Evolutionary conservation across 805 yeast genomes (phyloP).

Genomic region (Wickerhamiella australiensis): DNA sequence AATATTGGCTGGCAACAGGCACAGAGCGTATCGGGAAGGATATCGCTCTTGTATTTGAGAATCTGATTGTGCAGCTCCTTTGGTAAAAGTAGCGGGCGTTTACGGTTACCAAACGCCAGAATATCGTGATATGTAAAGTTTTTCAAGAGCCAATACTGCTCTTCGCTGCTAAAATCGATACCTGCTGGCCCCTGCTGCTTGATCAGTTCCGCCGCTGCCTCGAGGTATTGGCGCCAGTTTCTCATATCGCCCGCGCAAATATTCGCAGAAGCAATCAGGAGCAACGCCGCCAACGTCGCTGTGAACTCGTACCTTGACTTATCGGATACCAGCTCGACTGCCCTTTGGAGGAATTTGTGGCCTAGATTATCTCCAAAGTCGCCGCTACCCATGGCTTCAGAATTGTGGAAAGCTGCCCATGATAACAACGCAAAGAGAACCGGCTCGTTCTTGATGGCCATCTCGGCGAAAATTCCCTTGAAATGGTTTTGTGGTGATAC

Average conservation of each 20-base stretch:
- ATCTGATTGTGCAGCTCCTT: constrained; percentile 46
- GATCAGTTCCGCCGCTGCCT: constrained; percentile 54
- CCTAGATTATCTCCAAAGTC: constrained; percentile 26
- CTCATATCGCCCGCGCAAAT: constrained; percentile 72
- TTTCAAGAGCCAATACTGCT: constrained; percentile 58
- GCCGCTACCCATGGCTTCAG: constrained; percentile 15
- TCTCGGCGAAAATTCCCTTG: constrained; percentile 38
- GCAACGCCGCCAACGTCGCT: constrained; percentile 41
- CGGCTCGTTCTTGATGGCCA: constrained; percentile 40
- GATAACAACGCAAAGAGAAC: constrained; percentile 43
- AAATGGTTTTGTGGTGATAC: constrained; percentile 44
- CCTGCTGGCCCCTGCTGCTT: constrained; percentile 49
- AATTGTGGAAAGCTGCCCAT: constrained; percentile 38
- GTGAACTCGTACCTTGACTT: constrained; percentile 27
- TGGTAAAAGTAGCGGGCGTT: constrained; percentile 52
- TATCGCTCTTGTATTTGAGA: constrained; percentile 27
- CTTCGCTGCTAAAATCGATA: constrained; percentile 40
- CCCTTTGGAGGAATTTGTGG: constrained; percentile 20
- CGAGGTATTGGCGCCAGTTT: constrained; percentile 58
- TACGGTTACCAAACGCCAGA: constrained; percentile 44
- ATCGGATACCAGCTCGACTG: constrained; percentile 18
- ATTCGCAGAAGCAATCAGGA: constrained; percentile 66
- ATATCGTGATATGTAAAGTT: constrained; percentile 76
- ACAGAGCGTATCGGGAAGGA: constrained; percentile 53
- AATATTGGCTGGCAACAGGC: constrained; percentile 64